Conservation (phyloP, 768 basidiomycete species). For the Tulasnella sp. region DNA sequence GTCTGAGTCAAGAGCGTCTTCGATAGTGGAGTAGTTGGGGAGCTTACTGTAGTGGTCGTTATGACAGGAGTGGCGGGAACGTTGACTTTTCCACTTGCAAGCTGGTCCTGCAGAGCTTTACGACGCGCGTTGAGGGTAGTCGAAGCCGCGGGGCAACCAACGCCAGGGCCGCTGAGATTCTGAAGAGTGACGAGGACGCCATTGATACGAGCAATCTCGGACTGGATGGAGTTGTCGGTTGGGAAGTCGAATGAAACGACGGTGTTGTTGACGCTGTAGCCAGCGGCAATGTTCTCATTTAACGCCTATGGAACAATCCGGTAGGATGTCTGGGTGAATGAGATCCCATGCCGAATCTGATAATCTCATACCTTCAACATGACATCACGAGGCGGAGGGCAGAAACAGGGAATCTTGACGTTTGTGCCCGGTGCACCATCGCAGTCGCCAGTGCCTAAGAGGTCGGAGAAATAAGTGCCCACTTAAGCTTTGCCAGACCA, state of each 20-base stretch:
- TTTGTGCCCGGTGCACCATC: slow-evolving; percentile 48
- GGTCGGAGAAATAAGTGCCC: neutral
- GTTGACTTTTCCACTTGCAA: neutral
- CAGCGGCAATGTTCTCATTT: slow-evolving; percentile 46
- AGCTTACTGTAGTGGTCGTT: neutral
- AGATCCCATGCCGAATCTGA: neutral
- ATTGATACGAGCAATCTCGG: slow-evolving; percentile 38
- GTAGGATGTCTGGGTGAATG: slow-evolving; percentile 14
- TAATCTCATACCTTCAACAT: slow-evolving; percentile 39
- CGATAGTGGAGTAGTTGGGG: neutral
- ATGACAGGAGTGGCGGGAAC: neutral
- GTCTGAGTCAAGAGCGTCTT: neutral
- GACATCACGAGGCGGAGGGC: slow-evolving; percentile 43
- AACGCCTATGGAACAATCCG: slow-evolving; percentile 22
- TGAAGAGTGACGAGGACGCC: slow-evolving; percentile 55
- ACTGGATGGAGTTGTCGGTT: slow-evolving; percentile 40
- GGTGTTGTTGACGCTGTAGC: slow-evolving; percentile 56
- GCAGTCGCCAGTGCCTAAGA: slow-evolving; percentile 48
- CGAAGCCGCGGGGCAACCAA: slow-evolving; percentile 24
- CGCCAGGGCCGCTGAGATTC: slow-evolving; percentile 55
- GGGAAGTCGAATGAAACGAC: slow-evolving; percentile 49
- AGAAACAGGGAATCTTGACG: slow-evolving; percentile 49
- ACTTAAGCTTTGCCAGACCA: neutral
- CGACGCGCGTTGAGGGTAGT: slow-evolving; percentile 5
- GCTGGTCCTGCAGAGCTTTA: neutral